A percentile compares a stretch with the other conserved stretches of the same genome.
Evolutionary conservation across 768 basidiomycete genomes (phyloP).

Genomic region (Mycena albidolilacea): DNA sequence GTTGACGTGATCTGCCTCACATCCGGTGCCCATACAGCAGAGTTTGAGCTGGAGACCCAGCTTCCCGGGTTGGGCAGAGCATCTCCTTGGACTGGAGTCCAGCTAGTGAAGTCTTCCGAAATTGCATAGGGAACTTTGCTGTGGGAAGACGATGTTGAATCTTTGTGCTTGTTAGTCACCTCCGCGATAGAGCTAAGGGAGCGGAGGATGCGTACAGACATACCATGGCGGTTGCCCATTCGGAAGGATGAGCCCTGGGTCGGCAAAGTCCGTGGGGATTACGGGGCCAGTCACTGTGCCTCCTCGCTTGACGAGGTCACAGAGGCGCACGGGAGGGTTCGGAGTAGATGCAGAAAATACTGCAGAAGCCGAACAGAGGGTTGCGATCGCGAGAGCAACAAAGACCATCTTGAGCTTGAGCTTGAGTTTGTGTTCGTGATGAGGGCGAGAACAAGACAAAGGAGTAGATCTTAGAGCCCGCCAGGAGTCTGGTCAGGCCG

Average conservation of each 20-base stretch:
- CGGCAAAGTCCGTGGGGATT: not conserved
- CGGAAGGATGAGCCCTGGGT: constrained; percentile 3
- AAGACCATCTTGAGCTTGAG: constrained; percentile 6
- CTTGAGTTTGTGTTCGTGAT: not conserved
- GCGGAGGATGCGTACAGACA: constrained; percentile 8
- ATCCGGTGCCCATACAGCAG: constrained; percentile 5
- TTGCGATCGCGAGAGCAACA: not conserved
- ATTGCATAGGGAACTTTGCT: not conserved
- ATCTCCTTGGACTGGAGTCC: not conserved
- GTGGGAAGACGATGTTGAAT: constrained; percentile 2
- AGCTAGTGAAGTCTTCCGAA: not conserved
- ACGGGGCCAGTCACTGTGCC: constrained; percentile 8
- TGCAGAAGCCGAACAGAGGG: not conserved
- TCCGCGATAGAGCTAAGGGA: not conserved
- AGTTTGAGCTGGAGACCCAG: not conserved
- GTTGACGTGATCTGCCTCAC: not conserved
- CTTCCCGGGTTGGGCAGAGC: constrained; percentile 1
- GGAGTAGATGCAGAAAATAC: not conserved
- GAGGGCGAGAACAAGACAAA: not conserved
- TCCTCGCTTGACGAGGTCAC: constrained; percentile 1
- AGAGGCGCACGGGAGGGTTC: constrained; percentile 3
- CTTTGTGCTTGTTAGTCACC: not conserved
- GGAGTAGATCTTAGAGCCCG: too few relatives aligned
- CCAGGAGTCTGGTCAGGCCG: not conserved
- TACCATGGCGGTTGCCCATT: not conserved